phyloP scores from a whole-genome alignment of 1,284 basidiomycete species.

The Coriolopsis trogii region DNA sequence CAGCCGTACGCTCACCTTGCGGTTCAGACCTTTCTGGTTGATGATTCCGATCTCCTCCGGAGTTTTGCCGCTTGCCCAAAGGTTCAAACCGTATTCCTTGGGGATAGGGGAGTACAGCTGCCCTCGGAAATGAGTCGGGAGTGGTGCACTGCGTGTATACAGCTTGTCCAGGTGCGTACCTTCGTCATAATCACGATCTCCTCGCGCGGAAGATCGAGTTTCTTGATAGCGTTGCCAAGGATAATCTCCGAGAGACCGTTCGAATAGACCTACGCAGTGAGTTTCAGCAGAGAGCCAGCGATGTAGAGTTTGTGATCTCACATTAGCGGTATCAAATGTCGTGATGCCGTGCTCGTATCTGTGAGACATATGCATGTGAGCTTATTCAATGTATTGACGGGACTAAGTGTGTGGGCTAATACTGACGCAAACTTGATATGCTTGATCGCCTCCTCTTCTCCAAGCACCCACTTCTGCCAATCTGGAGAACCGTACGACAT shows the following conservation, averaged over 20 bases:
- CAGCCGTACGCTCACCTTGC: constrained; percentile 27
- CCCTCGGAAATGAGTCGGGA: too few relatives aligned
- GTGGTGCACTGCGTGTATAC: too few relatives aligned
- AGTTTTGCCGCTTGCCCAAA: background rate
- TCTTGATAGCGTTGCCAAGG: constrained; percentile 61
- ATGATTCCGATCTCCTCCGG: constrained; percentile 29
- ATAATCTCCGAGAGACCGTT: constrained; percentile 55
- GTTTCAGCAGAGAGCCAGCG: too few relatives aligned
- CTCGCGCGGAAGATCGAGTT: constrained; percentile 54
- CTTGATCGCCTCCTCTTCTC: constrained; percentile 41
- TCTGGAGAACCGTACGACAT: constrained; percentile 44
- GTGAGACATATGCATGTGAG: background rate
- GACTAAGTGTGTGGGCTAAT: too few relatives aligned
- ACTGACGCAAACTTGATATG: constrained; percentile 42
- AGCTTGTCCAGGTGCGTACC: too few relatives aligned
- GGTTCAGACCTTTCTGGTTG: constrained; percentile 38
- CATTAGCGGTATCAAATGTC: constrained; percentile 55
- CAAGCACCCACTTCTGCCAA: constrained; percentile 43
- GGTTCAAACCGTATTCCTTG: background rate
- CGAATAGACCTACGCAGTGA: constrained; percentile 37
- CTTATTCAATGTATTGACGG: too few relatives aligned
- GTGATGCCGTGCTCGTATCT: constrained; percentile 46
- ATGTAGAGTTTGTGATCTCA: too few relatives aligned
- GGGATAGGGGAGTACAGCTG: background rate
- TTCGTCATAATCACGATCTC: constrained; percentile 64